Base-by-base conservation (phyloP, 2,329 filamentous ascomycete species). In the Colletotrichum chlorophyti region DNA sequence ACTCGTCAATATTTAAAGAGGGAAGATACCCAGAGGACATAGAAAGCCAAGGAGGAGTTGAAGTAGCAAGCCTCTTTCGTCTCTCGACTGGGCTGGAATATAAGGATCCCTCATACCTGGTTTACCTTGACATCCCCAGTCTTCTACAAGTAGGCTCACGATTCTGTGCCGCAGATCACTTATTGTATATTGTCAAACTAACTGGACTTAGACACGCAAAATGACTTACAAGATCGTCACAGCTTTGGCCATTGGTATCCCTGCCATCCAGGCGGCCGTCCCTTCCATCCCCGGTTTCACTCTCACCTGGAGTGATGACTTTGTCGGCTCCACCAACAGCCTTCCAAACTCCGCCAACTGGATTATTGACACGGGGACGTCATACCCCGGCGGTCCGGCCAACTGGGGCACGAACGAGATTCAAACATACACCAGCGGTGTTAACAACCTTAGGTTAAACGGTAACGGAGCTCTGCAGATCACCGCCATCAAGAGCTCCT, bases 341-440 rank as follows among this genome's bases (percentile, higher is more conserved):
- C 69, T 73, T 5, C 74, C 76, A 3, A 73, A 73, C 37, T 41
- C 68, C 24, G 65, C 67, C 17, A 79, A 76, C 65, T 83, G 79
- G 79, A 68, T 72, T 37, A 60, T 75, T 51, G 72, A 78, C 63
- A 67, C 68, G 8, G 80, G 80, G 45, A 81, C 76, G 1, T 63
- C 65, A 12, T 83, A 83, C 62, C 71, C 77, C 3, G 76, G 75
- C n/a, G 79, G 79, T 1, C 66, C 78, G 0, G 55, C 67, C 9
- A 69, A 76, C 61, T 83, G 80, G 79, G 80, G 80, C 40, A 83
- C 79, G 3, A 72, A 74, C 54, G 80, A 83, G 65, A 69, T 77
- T 12, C 70, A 83, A 65, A 73, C 69, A 1, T 83, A 82, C 69
- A 81, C 79, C 24, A 64, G 65, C 49, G 69, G 68, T 17, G 29